phyloP scores from a whole-genome alignment of 2,329 filamentous ascomycete species.

The Claviceps purpurea region DNA sequence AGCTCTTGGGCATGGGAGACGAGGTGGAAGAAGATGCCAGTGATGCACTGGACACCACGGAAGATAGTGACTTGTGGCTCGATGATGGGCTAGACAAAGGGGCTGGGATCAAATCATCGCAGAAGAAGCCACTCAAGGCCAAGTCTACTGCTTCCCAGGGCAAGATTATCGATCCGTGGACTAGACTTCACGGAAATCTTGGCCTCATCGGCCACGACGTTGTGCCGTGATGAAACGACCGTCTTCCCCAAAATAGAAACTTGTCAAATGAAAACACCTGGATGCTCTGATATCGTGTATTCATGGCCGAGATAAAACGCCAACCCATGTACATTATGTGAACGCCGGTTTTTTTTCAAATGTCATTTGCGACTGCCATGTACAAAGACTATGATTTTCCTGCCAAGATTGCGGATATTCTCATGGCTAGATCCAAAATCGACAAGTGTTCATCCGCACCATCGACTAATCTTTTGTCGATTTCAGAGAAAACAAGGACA shows the following conservation, averaged over 20 bases:
- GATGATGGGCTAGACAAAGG: slow-evolving; percentile 13
- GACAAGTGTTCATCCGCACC: slow-evolving; percentile 91
- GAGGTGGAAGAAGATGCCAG: slow-evolving; percentile 12
- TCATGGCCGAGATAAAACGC: neutral
- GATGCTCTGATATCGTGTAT: neutral
- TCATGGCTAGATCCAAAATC: slow-evolving; percentile 71
- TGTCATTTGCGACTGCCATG: neutral
- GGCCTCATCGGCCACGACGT: slow-evolving; percentile 33
- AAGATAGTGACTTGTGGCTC: slow-evolving; percentile 23
- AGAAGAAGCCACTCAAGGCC: slow-evolving; percentile 6
- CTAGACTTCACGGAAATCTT: slow-evolving; percentile 37
- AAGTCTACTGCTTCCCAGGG: slow-evolving; percentile 9
- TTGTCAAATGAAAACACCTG: neutral
- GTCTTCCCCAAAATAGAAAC: neutral
- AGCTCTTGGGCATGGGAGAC: slow-evolving; percentile 28
- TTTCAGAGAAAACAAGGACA: slow-evolving; percentile 77
- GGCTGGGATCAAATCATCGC: neutral
- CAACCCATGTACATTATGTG: neutral
- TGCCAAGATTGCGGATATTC: slow-evolving; percentile 61
- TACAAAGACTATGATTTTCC: slow-evolving; percentile 18
- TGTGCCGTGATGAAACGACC: slow-evolving; percentile 2
- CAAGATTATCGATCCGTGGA: slow-evolving; percentile 30
- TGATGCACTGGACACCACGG: slow-evolving; percentile 11
- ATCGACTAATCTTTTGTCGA: slow-evolving; percentile 88
- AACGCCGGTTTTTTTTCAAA: neutral